Conservation (phyloP, 129 eudicot genomes). For the Artemisia tridentata region DNA sequence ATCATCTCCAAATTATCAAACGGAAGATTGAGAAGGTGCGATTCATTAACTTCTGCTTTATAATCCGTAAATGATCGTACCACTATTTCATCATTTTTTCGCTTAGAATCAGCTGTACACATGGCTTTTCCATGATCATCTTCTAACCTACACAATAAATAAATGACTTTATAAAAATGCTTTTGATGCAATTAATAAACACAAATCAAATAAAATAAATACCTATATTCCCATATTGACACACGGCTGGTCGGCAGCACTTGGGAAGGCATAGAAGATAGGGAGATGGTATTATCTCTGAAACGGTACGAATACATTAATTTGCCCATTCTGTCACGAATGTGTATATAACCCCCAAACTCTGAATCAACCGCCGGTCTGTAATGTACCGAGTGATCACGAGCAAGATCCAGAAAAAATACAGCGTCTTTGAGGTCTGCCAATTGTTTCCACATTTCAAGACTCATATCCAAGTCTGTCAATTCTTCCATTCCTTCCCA, state of each 20-base stretch:
- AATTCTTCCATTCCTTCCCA: not conserved
- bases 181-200: not conserved
- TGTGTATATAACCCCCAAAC: conserved; percentile 24
- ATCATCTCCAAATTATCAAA: conserved; percentile 21
- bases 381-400: not conserved
- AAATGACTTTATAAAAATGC: not conserved
- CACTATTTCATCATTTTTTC: conserved; percentile 10
- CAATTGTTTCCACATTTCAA: conserved; percentile 12
- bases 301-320: conserved; percentile 14
- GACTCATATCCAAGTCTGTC: not conserved
- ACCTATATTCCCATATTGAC: conserved; percentile 20
- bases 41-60: not conserved
- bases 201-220: not conserved
- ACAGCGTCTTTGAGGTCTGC: conserved; percentile 6
- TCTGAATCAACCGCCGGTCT: not conserved
- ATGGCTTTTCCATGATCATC: conserved; percentile 11
- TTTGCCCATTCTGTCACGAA: not conserved
- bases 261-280: not conserved
- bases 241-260: not conserved
- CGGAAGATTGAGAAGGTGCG: not conserved
- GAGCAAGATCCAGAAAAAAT: conserved; percentile 11
- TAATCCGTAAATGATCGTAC: not conserved
- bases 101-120: not conserved
- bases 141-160: conserved; percentile 12
- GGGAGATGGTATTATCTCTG: conserved; percentile 14